A percentile compares a stretch with the other conserved stretches of the same genome.
These are phyloP conservation scores for Ampelomyces quisqualis DNA, from an alignment of 2,329 filamentous ascomycete genomes.

Conservation along the genomic window DNA sequence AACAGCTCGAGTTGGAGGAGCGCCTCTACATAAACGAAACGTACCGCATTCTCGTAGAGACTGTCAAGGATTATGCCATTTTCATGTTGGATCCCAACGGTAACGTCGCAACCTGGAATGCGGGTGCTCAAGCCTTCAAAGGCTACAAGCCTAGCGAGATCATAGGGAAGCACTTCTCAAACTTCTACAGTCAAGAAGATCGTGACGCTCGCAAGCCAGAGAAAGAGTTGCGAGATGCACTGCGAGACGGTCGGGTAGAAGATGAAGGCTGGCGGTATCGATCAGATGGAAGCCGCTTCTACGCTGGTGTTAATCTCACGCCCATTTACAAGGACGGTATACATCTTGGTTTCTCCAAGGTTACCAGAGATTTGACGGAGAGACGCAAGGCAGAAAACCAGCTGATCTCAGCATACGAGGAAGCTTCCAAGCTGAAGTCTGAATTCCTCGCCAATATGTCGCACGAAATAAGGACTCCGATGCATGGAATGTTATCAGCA, in stretches of 20 bases:
- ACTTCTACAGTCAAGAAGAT: slow-evolving; percentile 58
- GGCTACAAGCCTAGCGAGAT: slow-evolving; percentile 57
- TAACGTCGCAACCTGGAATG: slow-evolving; percentile 60
- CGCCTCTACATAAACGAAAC: slow-evolving; percentile 52
- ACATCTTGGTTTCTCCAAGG: slow-evolving; percentile 60
- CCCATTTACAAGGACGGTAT: slow-evolving; percentile 55
- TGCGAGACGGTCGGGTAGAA: slow-evolving; percentile 58
- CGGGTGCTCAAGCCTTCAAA: slow-evolving; percentile 57
- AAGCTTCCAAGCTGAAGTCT: slow-evolving; percentile 63
- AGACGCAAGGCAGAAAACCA: slow-evolving; percentile 57
- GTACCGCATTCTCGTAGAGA: slow-evolving; percentile 63
- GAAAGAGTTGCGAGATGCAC: slow-evolving; percentile 54
- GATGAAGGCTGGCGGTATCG: slow-evolving; percentile 62
- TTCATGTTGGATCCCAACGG: slow-evolving; percentile 61
- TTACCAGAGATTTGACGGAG: slow-evolving; percentile 60
- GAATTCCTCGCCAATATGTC: slow-evolving; percentile 65
- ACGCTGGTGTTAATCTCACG: slow-evolving; percentile 62
- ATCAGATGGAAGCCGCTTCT: slow-evolving; percentile 60
- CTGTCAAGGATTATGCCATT: slow-evolving; percentile 63
- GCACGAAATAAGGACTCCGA: slow-evolving; percentile 65
- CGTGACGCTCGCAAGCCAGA: slow-evolving; percentile 52
- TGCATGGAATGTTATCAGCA: slow-evolving; percentile 63
- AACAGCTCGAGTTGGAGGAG: slow-evolving; percentile 46
- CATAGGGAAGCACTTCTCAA: slow-evolving; percentile 59
- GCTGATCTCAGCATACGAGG: slow-evolving; percentile 60